Conservation (phyloP, 2,329 filamentous ascomycete species). For the Alternaria sp. region DNA sequence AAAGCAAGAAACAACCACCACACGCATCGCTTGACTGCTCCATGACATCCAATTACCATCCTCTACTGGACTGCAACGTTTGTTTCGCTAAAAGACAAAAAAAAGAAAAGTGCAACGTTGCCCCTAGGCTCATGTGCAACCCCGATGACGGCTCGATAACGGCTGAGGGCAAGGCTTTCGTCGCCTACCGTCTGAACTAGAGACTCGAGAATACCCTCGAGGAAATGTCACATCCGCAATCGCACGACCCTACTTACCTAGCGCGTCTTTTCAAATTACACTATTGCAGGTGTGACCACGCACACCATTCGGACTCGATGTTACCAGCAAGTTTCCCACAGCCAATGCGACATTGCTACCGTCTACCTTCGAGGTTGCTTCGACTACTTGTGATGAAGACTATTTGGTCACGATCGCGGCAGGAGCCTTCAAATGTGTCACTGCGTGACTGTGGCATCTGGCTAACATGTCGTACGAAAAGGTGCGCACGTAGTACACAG, state of each 20-base stretch:
- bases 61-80: conserved; percentile 1
- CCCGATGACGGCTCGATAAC: conserved; percentile 8
- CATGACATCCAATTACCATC: neutral
- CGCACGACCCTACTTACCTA: conserved; percentile 4
- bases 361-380: conserved; percentile 18
- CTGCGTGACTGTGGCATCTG: conserved; percentile 18
- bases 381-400: conserved; percentile 2
- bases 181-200: neutral
- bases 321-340: conserved; percentile 7
- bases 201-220: conserved; percentile 18
- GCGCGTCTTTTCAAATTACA: conserved; percentile 4
- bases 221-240: conserved; percentile 17
- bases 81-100: neutral
- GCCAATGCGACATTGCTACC: conserved; percentile 6
- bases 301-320: conserved; percentile 16
- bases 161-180: conserved; percentile 7
- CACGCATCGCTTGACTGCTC: conserved; percentile 1
- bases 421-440: conserved; percentile 15
- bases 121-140: conserved; percentile 9
- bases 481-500: conserved; percentile 14
- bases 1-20: neutral
- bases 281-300: conserved; percentile 10
- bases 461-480: conserved; percentile 15
- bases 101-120: conserved; percentile 14
- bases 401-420: conserved; percentile 10